Base-by-base conservation (phyloP, 768 basidiomycete genomes). In the Serendipita sp. region DNA sequence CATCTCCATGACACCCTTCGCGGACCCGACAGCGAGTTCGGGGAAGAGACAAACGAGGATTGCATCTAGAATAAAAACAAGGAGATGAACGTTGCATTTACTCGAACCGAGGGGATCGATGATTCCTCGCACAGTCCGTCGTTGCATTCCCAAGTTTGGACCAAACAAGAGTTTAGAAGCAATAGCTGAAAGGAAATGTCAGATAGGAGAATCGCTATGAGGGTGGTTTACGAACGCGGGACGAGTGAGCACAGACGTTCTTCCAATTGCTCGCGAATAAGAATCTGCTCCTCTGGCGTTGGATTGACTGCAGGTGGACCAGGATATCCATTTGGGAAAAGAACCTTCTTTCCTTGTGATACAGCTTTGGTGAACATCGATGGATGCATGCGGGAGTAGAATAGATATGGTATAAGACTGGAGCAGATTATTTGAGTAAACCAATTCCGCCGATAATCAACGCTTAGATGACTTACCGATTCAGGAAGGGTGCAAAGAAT, bases 271-370 rank as follows among this genome's bases (percentile, higher is more conserved):
- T 71, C 67, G 35, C 82, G 79, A 58, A 91, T 76, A 38, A 76
- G 78, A 1, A 76, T 75, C 68, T 90, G 87, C 73, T 94, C 92
- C 68, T 89, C 89, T 1, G 76, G 76, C 0, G 86, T 83, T 16
- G 93, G 94, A 48, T 90, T 89, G 0, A 80, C 76, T 1, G 86
- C 83, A 0, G 84, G 73, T 0, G 85, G 83, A 0, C 81, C 88
- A 0, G 92, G 92, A 74, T 90, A 91, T 13, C 95, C 94, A 67
- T 85, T 84, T 2, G 95, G 94, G 71, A 95, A 98, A 32, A 98
- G 78, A 5, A 86, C 80, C 7, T 79, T 79, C 69, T 89, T 90
- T 13, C 83, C 75, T 3, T 79, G 70, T 44, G 82, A 80, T 44
- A 84, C 76, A 32, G 80, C 72, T 37, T 76, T 76, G 18, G 86